These are phyloP conservation scores for Cutaneotrichosporon daszewskae DNA, from an alignment of 1,284 basidiomycete species.

Conservation along the genomic window DNA sequence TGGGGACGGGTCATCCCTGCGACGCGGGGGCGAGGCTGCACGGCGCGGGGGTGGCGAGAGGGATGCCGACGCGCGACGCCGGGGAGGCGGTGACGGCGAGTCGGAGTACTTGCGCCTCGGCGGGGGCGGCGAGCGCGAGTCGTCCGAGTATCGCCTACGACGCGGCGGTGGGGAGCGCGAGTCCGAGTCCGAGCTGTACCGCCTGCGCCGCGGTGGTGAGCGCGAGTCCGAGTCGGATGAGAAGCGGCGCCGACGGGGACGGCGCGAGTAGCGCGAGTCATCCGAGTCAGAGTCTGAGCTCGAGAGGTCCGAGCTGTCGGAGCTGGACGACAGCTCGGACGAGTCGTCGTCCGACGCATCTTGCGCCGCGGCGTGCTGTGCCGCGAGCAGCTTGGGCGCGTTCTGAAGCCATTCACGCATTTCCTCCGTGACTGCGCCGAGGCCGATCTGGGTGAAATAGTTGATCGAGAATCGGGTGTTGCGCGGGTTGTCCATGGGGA, in stretches of 20 bases:
- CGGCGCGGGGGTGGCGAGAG: too few relatives aligned
- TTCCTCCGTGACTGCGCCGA: slow-evolving; percentile 85
- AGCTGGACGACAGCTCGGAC: slow-evolving; percentile 48
- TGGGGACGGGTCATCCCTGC: slow-evolving; percentile 12
- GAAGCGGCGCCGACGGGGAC: slow-evolving; percentile 15
- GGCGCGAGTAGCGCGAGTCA: slow-evolving; percentile 16
- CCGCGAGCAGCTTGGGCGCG: slow-evolving; percentile 83
- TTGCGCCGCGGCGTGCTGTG: slow-evolving; percentile 78
- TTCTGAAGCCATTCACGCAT: slow-evolving; percentile 97
- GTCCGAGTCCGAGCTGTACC: slow-evolving; percentile 20
- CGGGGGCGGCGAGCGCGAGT: slow-evolving; percentile 11
- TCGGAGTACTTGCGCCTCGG: slow-evolving; percentile 1
- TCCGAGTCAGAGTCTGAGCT: slow-evolving; percentile 50
- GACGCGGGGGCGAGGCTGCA: too few relatives aligned
- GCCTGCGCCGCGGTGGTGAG: slow-evolving; percentile 14
- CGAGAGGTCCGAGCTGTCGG: slow-evolving; percentile 45
- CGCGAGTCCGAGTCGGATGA: slow-evolving; percentile 19
- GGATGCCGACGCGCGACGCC: too few relatives aligned
- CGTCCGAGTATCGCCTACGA: slow-evolving; percentile 13
- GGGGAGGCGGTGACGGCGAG: slow-evolving; percentile 14
- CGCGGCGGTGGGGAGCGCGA: slow-evolving; percentile 10
- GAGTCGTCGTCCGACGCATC: too few relatives aligned
- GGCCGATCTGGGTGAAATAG: slow-evolving; percentile 89
- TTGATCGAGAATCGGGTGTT: slow-evolving; percentile 98
- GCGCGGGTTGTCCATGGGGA: slow-evolving; percentile 93